Percentiles rank a stretch among this genome's conserved stretches.
Conservation (phyloP, 2,329 filamentous ascomycete genomes). For the Clonostachys rhizophaga region DNA sequence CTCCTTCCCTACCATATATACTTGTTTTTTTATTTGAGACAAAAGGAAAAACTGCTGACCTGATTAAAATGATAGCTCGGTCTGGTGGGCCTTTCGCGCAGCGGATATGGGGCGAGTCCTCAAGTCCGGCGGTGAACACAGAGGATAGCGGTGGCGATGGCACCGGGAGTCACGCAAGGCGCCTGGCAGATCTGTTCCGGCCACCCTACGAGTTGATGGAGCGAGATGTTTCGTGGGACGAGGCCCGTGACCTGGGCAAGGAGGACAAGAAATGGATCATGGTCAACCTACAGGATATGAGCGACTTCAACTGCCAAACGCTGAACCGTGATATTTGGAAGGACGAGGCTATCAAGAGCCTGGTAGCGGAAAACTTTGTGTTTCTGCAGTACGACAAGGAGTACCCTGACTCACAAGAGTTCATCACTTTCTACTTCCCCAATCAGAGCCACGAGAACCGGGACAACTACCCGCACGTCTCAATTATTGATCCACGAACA, state of each 20-base stretch:
- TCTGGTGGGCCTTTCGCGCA: constrained; percentile 29
- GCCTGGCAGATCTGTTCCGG: constrained; percentile 86
- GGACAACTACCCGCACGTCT: constrained; percentile 94
- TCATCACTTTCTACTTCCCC: constrained; percentile 85
- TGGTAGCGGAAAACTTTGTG: constrained; percentile 87
- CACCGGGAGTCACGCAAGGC: constrained; percentile 63
- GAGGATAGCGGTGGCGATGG: constrained; percentile 16
- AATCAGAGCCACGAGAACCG: constrained; percentile 66
- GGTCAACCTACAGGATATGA: constrained; percentile 91
- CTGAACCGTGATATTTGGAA: constrained; percentile 97
- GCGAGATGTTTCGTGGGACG: constrained; percentile 67
- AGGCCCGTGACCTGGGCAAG: constrained; percentile 80
- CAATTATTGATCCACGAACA: constrained; percentile 90
- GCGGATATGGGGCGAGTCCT: constrained; percentile 27
- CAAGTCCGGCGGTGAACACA: neutral
- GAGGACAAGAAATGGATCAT: constrained; percentile 90
- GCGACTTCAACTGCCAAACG: constrained; percentile 90
- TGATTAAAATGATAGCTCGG: constrained; percentile 5
- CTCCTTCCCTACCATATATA: no score
- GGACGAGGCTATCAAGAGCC: constrained; percentile 70
- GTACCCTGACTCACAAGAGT: constrained; percentile 72
- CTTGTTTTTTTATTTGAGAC: no score
- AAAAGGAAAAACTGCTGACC: no score
- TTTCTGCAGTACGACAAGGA: constrained; percentile 93
- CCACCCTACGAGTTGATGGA: constrained; percentile 90